These are phyloP conservation scores for Symbiodinium natans DNA, from an alignment of 73 alveolate species.

Conservation along the genomic window DNA sequence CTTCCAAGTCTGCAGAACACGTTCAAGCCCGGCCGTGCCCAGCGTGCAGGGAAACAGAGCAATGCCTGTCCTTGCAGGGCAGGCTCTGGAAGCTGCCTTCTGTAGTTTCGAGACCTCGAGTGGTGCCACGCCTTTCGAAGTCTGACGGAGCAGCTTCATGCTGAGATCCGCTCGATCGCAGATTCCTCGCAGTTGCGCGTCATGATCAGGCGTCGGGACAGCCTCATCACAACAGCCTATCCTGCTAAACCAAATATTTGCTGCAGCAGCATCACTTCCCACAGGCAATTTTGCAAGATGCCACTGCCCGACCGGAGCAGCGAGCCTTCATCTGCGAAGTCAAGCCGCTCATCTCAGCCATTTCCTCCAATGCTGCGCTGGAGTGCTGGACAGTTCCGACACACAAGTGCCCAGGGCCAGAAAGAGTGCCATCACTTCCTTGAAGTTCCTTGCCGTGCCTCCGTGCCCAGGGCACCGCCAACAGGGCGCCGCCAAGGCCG, in stretches of 20 bases:
- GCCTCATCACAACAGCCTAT: background rate
- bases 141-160: background rate
- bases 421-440: background rate
- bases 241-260: background rate
- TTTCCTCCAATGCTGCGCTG: background rate
- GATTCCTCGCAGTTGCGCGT: background rate
- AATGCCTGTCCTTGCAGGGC: background rate
- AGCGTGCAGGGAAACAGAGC: background rate
- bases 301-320: background rate
- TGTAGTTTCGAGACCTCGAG: background rate
- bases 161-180: background rate
- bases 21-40: background rate
- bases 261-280: background rate
- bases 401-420: background rate
- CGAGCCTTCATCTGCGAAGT: background rate
- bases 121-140: background rate
- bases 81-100: background rate
- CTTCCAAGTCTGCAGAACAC: background rate
- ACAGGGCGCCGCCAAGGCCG: constrained; percentile 74
- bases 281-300: background rate
- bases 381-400: background rate
- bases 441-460: constrained; percentile 9
- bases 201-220: background rate
- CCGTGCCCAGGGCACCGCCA: constrained; percentile 32
- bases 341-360: background rate